These are phyloP conservation scores for Taiozyma onychis DNA, from an alignment of 1,139 yeast species.

Conservation along the genomic window DNA sequence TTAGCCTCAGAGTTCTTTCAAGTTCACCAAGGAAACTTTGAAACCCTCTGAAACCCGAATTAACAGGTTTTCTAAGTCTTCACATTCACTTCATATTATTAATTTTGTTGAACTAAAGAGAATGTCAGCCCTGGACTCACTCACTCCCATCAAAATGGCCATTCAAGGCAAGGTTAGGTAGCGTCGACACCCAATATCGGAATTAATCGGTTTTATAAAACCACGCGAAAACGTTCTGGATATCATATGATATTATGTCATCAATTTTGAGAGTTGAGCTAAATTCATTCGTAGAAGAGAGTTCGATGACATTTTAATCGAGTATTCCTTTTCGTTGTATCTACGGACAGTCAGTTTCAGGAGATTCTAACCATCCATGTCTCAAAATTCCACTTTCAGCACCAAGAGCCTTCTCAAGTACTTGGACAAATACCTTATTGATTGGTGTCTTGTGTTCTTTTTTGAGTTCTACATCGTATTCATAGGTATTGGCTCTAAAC, in stretches of 20 bases:
- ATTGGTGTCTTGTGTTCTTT: background rate
- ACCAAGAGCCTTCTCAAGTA: background rate
- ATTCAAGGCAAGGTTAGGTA: no score
- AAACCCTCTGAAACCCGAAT: no score
- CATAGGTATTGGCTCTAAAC: constrained; percentile 1
- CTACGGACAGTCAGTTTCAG: background rate
- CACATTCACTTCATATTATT: no score
- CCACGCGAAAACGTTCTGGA: background rate
- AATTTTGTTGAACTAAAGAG: no score
- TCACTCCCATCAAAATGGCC: no score
- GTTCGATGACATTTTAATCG: background rate
- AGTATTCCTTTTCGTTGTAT: background rate
- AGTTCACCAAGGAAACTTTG: no score
- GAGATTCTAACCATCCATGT: background rate
- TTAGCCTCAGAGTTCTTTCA: no score
- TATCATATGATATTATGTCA: background rate
- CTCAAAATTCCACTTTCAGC: background rate
- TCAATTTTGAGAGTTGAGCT: background rate
- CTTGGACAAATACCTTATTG: background rate
- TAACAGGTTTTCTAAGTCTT: no score
- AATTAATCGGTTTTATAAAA: background rate
- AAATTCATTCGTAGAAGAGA: background rate
- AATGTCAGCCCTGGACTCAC: no score
- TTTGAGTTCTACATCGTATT: background rate
- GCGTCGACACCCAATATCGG: background rate